Percentiles rank a stretch among this genome's conserved stretches.
phyloP scores from a whole-genome alignment of 805 yeast genomes.

The Ogataea pini region DNA sequence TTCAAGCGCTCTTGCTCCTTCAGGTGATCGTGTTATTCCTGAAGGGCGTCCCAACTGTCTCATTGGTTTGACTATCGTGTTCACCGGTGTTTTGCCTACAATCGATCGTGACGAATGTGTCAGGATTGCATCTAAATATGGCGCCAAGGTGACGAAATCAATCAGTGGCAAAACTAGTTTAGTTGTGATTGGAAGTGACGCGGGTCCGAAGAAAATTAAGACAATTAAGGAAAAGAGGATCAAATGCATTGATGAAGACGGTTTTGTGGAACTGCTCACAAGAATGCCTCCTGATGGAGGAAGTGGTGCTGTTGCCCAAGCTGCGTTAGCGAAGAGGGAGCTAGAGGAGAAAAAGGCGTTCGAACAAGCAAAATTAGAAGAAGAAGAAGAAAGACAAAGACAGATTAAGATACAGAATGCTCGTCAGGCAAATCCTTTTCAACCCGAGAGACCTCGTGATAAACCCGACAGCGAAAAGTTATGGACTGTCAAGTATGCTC shows the following conservation, averaged over 20 bases:
- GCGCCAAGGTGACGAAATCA: conserved; percentile 87
- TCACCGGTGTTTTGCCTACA: conserved; percentile 85
- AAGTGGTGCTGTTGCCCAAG: conserved; percentile 71
- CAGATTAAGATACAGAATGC: conserved; percentile 27
- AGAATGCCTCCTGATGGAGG: conserved; percentile 95
- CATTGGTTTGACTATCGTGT: conserved; percentile 85
- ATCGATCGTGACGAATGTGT: conserved; percentile 77
- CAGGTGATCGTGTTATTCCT: conserved; percentile 57
- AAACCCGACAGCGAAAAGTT: conserved; percentile 60
- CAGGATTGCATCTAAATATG: conserved; percentile 76
- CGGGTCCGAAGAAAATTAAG: conserved; percentile 92
- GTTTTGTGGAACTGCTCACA: conserved; percentile 70
- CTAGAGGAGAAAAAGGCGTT: conserved; percentile 62
- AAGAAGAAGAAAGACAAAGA: conserved; percentile 36
- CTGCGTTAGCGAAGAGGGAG: conserved; percentile 66
- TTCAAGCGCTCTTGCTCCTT: conserved; percentile 33
- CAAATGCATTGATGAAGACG: conserved; percentile 85
- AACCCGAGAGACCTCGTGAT: conserved; percentile 33
- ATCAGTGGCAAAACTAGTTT: conserved; percentile 83
- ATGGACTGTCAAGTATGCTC: conserved; percentile 96
- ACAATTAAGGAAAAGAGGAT: conserved; percentile 71
- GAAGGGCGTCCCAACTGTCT: conserved; percentile 85
- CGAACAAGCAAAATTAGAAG: conserved; percentile 53
- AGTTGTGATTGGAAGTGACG: conserved; percentile 92
- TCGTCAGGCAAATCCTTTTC: conserved; percentile 15